phyloP scores from a whole-genome alignment of 257 asterid genomes.

The Salvia splendens region DNA sequence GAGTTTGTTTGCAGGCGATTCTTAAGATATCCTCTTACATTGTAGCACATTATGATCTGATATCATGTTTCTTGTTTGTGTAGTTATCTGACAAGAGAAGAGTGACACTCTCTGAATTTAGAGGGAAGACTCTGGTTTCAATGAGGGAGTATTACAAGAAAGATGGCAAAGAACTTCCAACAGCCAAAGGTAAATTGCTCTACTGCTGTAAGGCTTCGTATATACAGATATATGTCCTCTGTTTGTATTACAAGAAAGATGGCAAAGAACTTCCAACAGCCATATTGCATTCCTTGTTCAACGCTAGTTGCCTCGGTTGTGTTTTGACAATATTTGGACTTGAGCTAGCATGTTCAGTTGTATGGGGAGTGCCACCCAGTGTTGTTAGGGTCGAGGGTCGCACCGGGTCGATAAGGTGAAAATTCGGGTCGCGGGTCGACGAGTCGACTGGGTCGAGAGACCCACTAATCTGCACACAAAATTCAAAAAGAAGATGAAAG shows the following conservation, averaged over 20 bases:
- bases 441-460: too few relatives aligned
- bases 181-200: conserved; percentile 70
- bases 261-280: too few relatives aligned
- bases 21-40: background rate
- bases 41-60: background rate
- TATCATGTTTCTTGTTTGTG: background rate
- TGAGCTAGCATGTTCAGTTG: background rate
- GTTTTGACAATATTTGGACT: background rate
- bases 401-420: too few relatives aligned
- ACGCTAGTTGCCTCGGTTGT: background rate
- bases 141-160: conserved; percentile 83
- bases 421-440: too few relatives aligned
- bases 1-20: too few relatives aligned
- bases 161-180: conserved; percentile 88
- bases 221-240: background rate
- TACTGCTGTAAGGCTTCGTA: background rate
- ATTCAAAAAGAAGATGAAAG: too few relatives aligned
- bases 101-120: conserved; percentile 87
- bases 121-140: conserved; percentile 80
- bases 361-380: background rate
- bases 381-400: too few relatives aligned
- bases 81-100: conserved; percentile 80
- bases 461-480: too few relatives aligned
- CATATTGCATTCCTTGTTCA: too few relatives aligned
- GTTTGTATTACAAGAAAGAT: too few relatives aligned